Evolutionary conservation across 2,329 filamentous ascomycete genomes (phyloP).

Genomic region (Plectosphaerella plurivora): DNA sequence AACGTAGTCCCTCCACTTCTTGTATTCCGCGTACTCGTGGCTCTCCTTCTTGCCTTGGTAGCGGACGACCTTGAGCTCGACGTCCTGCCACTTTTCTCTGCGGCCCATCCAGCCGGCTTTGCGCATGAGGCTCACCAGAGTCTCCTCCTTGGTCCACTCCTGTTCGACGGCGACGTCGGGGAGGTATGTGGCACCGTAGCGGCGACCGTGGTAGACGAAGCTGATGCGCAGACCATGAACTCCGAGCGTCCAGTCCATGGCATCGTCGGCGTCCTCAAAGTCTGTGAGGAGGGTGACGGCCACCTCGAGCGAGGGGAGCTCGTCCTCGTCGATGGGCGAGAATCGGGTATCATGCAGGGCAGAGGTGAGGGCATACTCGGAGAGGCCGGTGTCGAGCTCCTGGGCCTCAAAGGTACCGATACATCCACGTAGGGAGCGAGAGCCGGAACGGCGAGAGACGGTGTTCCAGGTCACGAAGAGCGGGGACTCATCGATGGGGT

Average conservation of each 20-base stretch:
- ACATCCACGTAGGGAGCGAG: constrained; percentile 78
- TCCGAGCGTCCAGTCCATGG: constrained; percentile 83
- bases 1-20: constrained; percentile 74
- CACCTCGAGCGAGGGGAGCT: constrained; percentile 56
- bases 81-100: constrained; percentile 72
- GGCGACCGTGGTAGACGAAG: constrained; percentile 68
- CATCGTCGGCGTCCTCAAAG: constrained; percentile 70
- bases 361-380: constrained; percentile 79
- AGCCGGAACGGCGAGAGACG: constrained; percentile 46
- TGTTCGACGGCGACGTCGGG: constrained; percentile 90
- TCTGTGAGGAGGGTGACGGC: constrained; percentile 79
- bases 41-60: constrained; percentile 83
- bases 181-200: constrained; percentile 84
- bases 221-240: constrained; percentile 82
- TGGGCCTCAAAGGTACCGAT: constrained; percentile 90
- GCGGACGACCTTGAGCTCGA: constrained; percentile 72
- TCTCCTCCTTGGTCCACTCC: constrained; percentile 92
- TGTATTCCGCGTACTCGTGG: constrained; percentile 69
- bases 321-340: constrained; percentile 44
- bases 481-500: constrained; percentile 51
- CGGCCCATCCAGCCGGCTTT: constrained; percentile 92
- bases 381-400: constrained; percentile 67
- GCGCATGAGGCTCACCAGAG: constrained; percentile 81
- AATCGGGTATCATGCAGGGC: constrained; percentile 62
- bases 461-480: constrained; percentile 97